A percentile compares a stretch with the other conserved stretches of the same genome.
Conservation (phyloP, 2,329 filamentous ascomycete genomes). For the Periconia sp. region DNA sequence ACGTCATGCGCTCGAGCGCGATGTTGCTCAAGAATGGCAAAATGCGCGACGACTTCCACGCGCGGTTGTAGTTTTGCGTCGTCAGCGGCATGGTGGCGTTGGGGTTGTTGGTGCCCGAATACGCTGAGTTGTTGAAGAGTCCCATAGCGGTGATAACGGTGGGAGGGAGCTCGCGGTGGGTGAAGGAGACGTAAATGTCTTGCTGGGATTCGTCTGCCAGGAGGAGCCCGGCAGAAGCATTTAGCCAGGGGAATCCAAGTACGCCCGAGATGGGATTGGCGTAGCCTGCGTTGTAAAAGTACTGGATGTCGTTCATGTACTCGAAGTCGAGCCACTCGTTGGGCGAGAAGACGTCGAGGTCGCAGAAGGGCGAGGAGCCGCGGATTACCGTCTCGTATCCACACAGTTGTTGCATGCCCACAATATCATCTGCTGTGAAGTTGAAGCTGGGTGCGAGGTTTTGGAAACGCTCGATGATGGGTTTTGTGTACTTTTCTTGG, state of each 20-base stretch:
- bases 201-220: constrained; percentile 53
- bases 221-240: constrained; percentile 57
- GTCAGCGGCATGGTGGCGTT: constrained; percentile 68
- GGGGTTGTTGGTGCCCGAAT: constrained; percentile 54
- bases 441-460: constrained; percentile 59
- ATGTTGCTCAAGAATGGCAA: constrained; percentile 68
- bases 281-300: constrained; percentile 68
- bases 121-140: constrained; percentile 68
- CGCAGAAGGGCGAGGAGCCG: constrained; percentile 64
- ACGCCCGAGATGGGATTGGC: constrained; percentile 59
- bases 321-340: constrained; percentile 69
- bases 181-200: constrained; percentile 69
- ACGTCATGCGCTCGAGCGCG: constrained; percentile 66
- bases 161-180: constrained; percentile 68
- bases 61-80: constrained; percentile 63
- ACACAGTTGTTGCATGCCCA: constrained; percentile 67
- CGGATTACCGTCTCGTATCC: constrained; percentile 67
- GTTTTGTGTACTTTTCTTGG: constrained; percentile 59
- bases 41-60: constrained; percentile 64
- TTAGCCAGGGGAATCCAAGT: constrained; percentile 68
- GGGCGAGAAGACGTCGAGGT: constrained; percentile 59
- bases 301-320: constrained; percentile 65
- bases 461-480: constrained; percentile 61
- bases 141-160: constrained; percentile 68
- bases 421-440: constrained; percentile 64